Base-by-base conservation (phyloP, 78 protist species). In the Abeoforma whisleri region DNA sequence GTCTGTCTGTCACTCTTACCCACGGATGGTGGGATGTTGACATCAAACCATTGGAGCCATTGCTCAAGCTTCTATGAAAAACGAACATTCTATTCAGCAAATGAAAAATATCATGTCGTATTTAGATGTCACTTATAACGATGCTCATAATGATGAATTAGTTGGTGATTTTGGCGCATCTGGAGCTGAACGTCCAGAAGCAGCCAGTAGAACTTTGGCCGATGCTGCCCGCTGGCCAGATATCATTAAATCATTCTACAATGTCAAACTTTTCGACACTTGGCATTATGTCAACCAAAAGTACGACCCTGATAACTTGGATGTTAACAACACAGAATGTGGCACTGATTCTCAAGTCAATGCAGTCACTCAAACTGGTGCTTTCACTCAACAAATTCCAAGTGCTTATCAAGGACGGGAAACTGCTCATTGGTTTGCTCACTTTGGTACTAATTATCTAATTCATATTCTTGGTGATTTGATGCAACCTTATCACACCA, bases 211-310 rank as follows among this genome's bases (percentile, higher is more conserved):
- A n/a, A n/a, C n/a, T n/a, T n/a, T n/a, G n/a, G n/a, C n/a, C n/a
- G n/a, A n/a, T n/a, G n/a, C n/a, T n/a, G 79, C 79, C 34, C 33
- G 57, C 36, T 28, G 25, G 75, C 79, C 79, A 30, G 79, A 74
- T 74, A 25, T 74, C 22, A 48, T 48, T 0, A 74, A 74, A 48
- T 74, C 22, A 22, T 74, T 28, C 79, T 74, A 74, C 28, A 74
- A 74, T 48, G 36, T 74, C 75, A 22, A 25, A 30, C 23, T 25
- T 22, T 74, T 74, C 28, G 79, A 48, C 28, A 48, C 23, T 22
- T 74, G 79, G 79, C 79, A 74, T 48, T 74, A 74, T 48, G 23
- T 74, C 79, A 74, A 74, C 79, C 23, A 74, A 48, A 74, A 74
- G 28, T 74, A 74, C 23, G 79, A 74, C 23, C 79, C 79, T 25